A percentile compares a stretch with the other conserved stretches of the same genome.
phyloP scores from a whole-genome alignment of 2,329 filamentous ascomycete species.

The Monosporascus cannonballus region DNA sequence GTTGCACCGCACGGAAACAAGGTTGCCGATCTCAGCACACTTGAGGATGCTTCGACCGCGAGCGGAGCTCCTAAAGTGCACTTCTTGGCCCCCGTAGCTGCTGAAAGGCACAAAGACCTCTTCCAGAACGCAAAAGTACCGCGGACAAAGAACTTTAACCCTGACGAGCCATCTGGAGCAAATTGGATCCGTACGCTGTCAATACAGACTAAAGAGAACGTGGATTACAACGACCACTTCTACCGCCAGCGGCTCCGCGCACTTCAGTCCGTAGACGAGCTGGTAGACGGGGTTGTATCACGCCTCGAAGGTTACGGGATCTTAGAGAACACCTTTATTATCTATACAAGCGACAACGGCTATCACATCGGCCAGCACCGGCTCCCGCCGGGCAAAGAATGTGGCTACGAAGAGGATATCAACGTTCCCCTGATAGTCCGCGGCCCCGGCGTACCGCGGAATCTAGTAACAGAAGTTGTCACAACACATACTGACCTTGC shows the following conservation, averaged over 20 bases:
- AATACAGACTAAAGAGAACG: slow-evolving; percentile 29
- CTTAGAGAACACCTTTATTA: slow-evolving; percentile 51
- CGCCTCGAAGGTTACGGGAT: slow-evolving; percentile 44
- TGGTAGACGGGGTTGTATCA: slow-evolving; percentile 33
- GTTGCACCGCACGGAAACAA: not conserved
- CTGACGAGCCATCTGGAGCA: slow-evolving; percentile 36
- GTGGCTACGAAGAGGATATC: slow-evolving; percentile 49
- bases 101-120: slow-evolving; percentile 52
- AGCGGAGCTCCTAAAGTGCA: not conserved
- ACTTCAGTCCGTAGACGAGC: slow-evolving; percentile 46
- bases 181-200: slow-evolving; percentile 38
- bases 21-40: not conserved
- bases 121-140: slow-evolving; percentile 55
- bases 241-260: slow-evolving; percentile 43
- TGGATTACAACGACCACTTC: slow-evolving; percentile 41
- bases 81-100: slow-evolving; percentile 40
- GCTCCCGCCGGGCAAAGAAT: slow-evolving; percentile 48
- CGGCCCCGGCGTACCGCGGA: slow-evolving; percentile 44
- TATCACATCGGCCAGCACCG: slow-evolving; percentile 53
- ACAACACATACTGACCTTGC: slow-evolving; percentile 48
- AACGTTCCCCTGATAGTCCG: slow-evolving; percentile 51
- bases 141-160: slow-evolving; percentile 59
- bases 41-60: not conserved
- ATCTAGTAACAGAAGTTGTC: slow-evolving; percentile 34
- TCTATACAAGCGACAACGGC: slow-evolving; percentile 52